Percentiles rank a stretch among this genome's conserved stretches.
Evolutionary conservation across 176 grass and related monocot genomes (phyloP).

Genomic region (Carex scoparia): DNA sequence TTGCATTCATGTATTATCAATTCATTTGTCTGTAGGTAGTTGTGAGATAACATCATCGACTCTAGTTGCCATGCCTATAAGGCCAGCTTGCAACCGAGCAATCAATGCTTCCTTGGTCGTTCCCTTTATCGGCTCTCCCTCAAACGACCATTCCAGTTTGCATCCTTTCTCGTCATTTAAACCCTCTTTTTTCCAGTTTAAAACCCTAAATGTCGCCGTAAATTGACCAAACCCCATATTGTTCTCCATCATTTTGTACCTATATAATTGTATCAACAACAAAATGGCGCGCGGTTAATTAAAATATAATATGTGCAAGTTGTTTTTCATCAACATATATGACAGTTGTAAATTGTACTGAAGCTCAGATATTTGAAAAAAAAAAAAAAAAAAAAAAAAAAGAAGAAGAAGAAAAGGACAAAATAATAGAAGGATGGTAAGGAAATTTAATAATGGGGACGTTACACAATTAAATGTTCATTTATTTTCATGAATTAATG

Average conservation of each 20-base stretch:
- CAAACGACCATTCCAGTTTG: conserved; percentile 49
- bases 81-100: conserved; percentile 27
- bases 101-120: conserved; percentile 37
- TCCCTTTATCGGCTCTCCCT: conserved; percentile 39
- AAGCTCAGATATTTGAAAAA: background rate
- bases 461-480: background rate
- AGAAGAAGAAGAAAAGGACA: background rate
- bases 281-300: background rate
- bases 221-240: conserved; percentile 72
- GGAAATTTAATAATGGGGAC: background rate
- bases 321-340: background rate
- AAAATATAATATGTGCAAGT: background rate
- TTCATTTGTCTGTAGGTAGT: background rate
- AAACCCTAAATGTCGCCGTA: conserved; percentile 53
- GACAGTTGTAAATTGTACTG: background rate
- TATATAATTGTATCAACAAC: background rate
- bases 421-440: background rate
- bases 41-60: conserved; percentile 29
- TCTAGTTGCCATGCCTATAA: conserved; percentile 37
- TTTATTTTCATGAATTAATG: background rate
- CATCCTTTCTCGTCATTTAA: conserved; percentile 29
- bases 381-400: background rate
- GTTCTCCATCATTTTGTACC: conserved; percentile 83
- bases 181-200: background rate
- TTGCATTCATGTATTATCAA: background rate